Conservation (phyloP, 1,284 basidiomycete genomes). For the Ustilago curta region DNA sequence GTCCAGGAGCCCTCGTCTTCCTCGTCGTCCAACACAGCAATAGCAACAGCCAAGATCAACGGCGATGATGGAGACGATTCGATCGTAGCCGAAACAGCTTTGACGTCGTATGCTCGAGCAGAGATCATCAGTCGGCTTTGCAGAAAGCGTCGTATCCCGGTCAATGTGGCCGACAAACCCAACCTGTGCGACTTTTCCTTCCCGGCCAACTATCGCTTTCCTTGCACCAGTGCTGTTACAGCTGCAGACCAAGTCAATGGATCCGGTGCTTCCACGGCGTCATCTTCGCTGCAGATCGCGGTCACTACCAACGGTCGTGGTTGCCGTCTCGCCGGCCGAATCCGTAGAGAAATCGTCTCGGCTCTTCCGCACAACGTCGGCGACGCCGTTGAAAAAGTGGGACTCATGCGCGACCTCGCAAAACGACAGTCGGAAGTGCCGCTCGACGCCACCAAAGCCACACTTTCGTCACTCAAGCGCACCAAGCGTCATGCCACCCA, state of each 20-base stretch:
- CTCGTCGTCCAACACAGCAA: not conserved
- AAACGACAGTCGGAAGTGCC: slow-evolving; percentile 69
- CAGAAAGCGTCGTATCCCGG: slow-evolving; percentile 74
- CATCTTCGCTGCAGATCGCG: slow-evolving; percentile 81
- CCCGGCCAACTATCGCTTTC: slow-evolving; percentile 85
- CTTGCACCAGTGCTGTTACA: slow-evolving; percentile 52
- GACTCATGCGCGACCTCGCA: slow-evolving; percentile 77
- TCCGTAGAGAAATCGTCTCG: slow-evolving; percentile 85
- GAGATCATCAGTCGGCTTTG: slow-evolving; percentile 55
- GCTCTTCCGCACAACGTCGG: slow-evolving; percentile 82
- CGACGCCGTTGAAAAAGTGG: slow-evolving; percentile 81
- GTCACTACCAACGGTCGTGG: slow-evolving; percentile 93
- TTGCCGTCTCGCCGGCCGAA: slow-evolving; percentile 83
- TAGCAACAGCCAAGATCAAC: not conserved
- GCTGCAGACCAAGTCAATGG: slow-evolving; percentile 1
- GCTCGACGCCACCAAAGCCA: not conserved
- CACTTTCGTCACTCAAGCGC: slow-evolving; percentile 22
- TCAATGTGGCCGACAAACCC: slow-evolving; percentile 89
- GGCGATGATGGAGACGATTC: slow-evolving; percentile 15
- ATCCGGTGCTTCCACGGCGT: not conserved
- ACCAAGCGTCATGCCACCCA: slow-evolving; percentile 10
- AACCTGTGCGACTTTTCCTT: slow-evolving; percentile 90
- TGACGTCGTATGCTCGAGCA: slow-evolving; percentile 44
- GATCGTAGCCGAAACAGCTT: not conserved
- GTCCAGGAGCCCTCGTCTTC: not conserved